Evolutionary conservation across 768 basidiomycete genomes (phyloP).

Genomic region (Mycena albidolilacea): DNA sequence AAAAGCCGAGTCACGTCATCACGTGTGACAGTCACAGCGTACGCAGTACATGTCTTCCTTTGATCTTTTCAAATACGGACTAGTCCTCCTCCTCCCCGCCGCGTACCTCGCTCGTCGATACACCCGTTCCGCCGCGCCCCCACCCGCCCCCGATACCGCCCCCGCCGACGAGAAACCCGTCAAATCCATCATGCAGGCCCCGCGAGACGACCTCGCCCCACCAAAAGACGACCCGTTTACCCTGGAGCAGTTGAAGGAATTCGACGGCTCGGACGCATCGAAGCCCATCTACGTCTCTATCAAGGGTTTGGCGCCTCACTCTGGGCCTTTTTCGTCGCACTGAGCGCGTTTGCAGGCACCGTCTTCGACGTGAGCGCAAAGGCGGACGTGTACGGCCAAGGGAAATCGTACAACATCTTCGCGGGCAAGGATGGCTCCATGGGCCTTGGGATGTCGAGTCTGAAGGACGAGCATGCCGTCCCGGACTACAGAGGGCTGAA

Average conservation of each 20-base stretch:
- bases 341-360: conserved; percentile 65
- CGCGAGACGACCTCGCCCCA: conserved; percentile 70
- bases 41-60: background rate
- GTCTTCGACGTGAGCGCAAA: conserved; percentile 93
- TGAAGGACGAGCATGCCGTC: conserved; percentile 89
- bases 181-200: conserved; percentile 82
- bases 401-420: conserved; percentile 85
- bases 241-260: conserved; percentile 74
- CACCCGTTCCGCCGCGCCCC: background rate
- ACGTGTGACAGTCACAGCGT: background rate
- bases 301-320: conserved; percentile 71
- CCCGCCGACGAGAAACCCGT: conserved; percentile 8
- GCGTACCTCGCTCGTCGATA: conserved; percentile 26
- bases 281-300: conserved; percentile 94
- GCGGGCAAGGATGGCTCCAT: conserved; percentile 95
- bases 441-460: conserved; percentile 91
- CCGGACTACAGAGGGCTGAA: conserved; percentile 86
- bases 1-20: background rate
- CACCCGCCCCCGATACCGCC: background rate
- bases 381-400: conserved; percentile 90
- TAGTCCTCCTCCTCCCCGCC: conserved; percentile 24
- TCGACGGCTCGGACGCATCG: conserved; percentile 75
- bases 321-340: background rate
- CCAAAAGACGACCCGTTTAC: conserved; percentile 89
- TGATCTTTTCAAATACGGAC: conserved; percentile 19